Evolutionary conservation across 2,329 filamentous ascomycete genomes (phyloP), one percentile per base, ranked within the genome.

Genomic region (Colletotrichum caudatum): DNA sequence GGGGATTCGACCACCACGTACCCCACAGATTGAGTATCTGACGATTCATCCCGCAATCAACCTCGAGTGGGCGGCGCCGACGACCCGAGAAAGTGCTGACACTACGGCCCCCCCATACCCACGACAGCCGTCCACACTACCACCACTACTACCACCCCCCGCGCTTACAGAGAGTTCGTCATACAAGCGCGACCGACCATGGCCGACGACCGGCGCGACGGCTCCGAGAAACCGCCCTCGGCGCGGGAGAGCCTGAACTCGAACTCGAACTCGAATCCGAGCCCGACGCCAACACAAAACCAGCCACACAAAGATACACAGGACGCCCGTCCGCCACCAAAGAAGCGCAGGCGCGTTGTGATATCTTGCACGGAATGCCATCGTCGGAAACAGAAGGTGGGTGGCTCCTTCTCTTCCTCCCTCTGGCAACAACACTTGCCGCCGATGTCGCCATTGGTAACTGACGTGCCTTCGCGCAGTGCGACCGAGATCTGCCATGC

Each of bases 301-400:
- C 44, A 23, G 23, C n/a, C 51, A 26, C 35, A 71, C 20, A 59
- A 35, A 44, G 51, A 58, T n/a, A 53, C 59, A 20, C 59, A 69
- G 56, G 69, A 69, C 33, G 65, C 46, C 39, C 81, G 79, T 72
- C 81, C 79, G 51, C 84, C 85, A 23, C 83, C 85, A 5, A 84
- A 87, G 67, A 91, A 91, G 79, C 83, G 89, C 74, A 85, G 87
- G 76, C 84, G 89, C 50, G 83, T 89, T 53, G 88, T 91, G 56
- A 89, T 91, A 69, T 90, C 88, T 9, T 91, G 89, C 75, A 89
- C 86, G 14, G 89, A 91, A 77, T 91, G 89, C 74, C 89, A 91
- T 78, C 83, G 89, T 72, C 84, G 89, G 71, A 91, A 91, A 77
- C 88, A 90, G 77, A 89, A 89, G 83, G 87, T 65, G 66, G 54